These are phyloP conservation scores for Gossypium armourianum DNA, from an alignment of 441 rosid species.

Conservation along the genomic window DNA sequence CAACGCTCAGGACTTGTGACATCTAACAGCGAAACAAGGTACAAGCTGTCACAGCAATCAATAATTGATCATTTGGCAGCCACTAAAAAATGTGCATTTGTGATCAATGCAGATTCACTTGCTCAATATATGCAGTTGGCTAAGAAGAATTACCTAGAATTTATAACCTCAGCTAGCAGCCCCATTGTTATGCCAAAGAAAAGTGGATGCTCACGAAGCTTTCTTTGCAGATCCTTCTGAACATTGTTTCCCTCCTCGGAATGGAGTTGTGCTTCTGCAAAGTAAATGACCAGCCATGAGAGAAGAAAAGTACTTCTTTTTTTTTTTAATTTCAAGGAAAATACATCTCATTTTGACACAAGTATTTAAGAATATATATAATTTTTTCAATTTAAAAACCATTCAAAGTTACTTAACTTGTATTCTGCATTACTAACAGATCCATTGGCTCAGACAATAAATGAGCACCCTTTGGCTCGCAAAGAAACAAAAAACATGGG, in stretches of 20 bases:
- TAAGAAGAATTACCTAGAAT: conserved; percentile 63
- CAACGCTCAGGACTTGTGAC: not conserved
- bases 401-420: not conserved
- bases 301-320: conserved; percentile 4
- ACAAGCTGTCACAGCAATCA: conserved; percentile 6
- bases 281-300: conserved; percentile 22
- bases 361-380: not conserved
- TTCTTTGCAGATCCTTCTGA: conserved; percentile 37
- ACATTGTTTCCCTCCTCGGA: conserved; percentile 27
- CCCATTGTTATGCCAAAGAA: conserved; percentile 92
- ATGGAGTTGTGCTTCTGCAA: conserved; percentile 43
- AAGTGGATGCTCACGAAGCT: conserved; percentile 74
- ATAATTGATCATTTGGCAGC: conserved; percentile 1
- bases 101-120: conserved; percentile 1
- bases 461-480: not conserved
- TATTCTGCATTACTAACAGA: not conserved
- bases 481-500: not conserved
- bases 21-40: not conserved
- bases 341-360: not conserved
- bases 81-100: conserved; percentile 1
- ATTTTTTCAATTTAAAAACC: not conserved
- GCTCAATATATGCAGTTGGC: conserved; percentile 11
- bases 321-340: conserved; percentile 10
- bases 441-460: not conserved
- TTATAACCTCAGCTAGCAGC: conserved; percentile 86